Evolutionary conservation across 768 basidiomycete genomes (phyloP).

Genomic region (Astraeus odoratus): DNA sequence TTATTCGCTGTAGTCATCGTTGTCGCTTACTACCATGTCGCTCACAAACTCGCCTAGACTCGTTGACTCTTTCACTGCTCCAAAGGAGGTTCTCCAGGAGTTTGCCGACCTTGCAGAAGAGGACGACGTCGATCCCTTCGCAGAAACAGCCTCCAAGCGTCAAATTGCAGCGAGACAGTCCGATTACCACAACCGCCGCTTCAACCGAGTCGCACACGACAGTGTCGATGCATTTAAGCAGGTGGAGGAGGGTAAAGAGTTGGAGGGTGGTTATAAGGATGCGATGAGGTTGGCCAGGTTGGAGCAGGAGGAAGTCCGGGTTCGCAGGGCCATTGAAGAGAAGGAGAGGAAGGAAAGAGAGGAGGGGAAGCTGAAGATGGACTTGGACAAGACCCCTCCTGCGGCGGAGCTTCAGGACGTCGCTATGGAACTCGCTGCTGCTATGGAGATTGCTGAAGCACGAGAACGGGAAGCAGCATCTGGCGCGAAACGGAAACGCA

Average conservation of each 20-base stretch:
- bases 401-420: constrained; percentile 71
- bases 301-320: constrained; percentile 89
- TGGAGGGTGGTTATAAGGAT: constrained; percentile 90
- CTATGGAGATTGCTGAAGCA: constrained; percentile 32
- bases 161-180: constrained; percentile 92
- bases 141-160: constrained; percentile 86
- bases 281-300: constrained; percentile 87
- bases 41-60: constrained; percentile 51
- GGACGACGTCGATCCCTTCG: constrained; percentile 86
- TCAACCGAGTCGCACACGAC: constrained; percentile 75
- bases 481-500: constrained; percentile 64
- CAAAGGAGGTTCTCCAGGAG: constrained; percentile 90
- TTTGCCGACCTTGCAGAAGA: constrained; percentile 92
- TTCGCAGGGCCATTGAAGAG: constrained; percentile 80
- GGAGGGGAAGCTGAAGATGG: constrained; percentile 69
- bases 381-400: constrained; percentile 89
- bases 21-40: constrained; percentile 11
- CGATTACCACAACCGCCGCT: constrained; percentile 91
- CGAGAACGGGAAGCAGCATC: constrained; percentile 32
- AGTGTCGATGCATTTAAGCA: constrained; percentile 75
- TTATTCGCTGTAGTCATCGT: background rate
- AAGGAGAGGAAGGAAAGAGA: constrained; percentile 76
- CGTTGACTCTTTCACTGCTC: constrained; percentile 87
- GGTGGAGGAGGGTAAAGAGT: constrained; percentile 56
- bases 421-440: constrained; percentile 56